A percentile compares a stretch with the other conserved stretches of the same genome.
phyloP scores from a whole-genome alignment of 106 monocot genomes.

The Triglochin maritima region DNA sequence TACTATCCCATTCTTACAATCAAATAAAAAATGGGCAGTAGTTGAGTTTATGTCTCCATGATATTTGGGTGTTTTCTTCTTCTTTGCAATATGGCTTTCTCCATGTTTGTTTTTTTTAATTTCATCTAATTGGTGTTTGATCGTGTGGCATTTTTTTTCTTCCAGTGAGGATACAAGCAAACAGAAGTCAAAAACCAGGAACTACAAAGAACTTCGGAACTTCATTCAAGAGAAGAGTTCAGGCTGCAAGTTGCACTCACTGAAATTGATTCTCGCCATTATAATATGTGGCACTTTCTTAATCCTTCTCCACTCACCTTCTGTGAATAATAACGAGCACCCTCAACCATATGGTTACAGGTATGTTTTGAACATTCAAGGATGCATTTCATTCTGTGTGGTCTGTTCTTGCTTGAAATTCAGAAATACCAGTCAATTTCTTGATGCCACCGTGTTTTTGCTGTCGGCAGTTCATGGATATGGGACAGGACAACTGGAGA shows the following conservation, averaged over 20 bases:
- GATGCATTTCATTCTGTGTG: background rate
- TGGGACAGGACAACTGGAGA: slow-evolving; percentile 41
- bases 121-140: too few relatives aligned
- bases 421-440: background rate
- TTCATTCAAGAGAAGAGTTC: slow-evolving; percentile 24
- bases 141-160: background rate
- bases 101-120: too few relatives aligned
- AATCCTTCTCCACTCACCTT: slow-evolving; percentile 34
- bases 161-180: slow-evolving; percentile 35
- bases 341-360: slow-evolving; percentile 14
- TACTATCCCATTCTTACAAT: too few relatives aligned
- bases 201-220: slow-evolving; percentile 27
- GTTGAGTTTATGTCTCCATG: too few relatives aligned
- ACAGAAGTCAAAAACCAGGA: slow-evolving; percentile 26
- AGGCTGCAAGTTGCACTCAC: slow-evolving; percentile 36
- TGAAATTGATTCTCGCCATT: slow-evolving; percentile 36
- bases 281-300: slow-evolving; percentile 47
- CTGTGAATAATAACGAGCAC: slow-evolving; percentile 21
- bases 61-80: too few relatives aligned
- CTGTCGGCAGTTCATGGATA: slow-evolving; percentile 35
- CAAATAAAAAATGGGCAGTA: too few relatives aligned
- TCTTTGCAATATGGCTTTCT: too few relatives aligned
- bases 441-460: background rate
- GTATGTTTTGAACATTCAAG: slow-evolving; percentile 13
- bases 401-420: background rate